phyloP scores from a whole-genome alignment of 2,329 filamentous ascomycete genomes.

The Pseudogymnoascus sp. region DNA sequence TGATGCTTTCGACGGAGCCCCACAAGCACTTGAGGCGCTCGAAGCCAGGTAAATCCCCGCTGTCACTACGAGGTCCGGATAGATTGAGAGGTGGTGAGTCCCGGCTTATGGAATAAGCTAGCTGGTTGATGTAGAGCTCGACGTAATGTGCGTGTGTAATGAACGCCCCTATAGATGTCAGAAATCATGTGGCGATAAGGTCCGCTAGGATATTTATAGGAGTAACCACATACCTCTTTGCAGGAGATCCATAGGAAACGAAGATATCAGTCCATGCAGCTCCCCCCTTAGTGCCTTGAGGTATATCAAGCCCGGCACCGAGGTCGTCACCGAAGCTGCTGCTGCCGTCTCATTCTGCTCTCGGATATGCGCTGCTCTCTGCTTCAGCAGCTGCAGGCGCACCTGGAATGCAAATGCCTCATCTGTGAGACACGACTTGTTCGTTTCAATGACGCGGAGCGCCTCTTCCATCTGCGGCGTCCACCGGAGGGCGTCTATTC shows the following conservation, averaged over 20 bases:
- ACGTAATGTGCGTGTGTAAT: conserved; percentile 12
- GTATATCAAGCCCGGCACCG: conserved; percentile 21
- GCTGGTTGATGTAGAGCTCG: conserved; percentile 17
- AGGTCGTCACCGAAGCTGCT: background rate
- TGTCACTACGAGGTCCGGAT: conserved; percentile 15
- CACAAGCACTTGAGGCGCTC: conserved; percentile 29
- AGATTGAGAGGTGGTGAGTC: conserved; percentile 14
- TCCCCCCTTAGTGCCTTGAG: conserved; percentile 26
- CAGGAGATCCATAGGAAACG: conserved; percentile 20
- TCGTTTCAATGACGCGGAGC: conserved; percentile 36
- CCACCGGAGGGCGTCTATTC: conserved; percentile 46
- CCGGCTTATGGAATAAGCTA: conserved; percentile 21
- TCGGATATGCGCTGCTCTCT: conserved; percentile 24
- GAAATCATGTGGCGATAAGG: background rate
- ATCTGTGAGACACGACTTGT: conserved; percentile 41
- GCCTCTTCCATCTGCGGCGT: conserved; percentile 51
- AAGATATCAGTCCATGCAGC: conserved; percentile 26
- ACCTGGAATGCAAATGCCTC: conserved; percentile 37
- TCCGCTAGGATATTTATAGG: background rate
- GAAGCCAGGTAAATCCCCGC: conserved; percentile 19
- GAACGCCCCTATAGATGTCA: conserved; percentile 12
- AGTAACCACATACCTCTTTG: conserved; percentile 17
- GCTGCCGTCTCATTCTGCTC: conserved; percentile 23
- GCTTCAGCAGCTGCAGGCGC: conserved; percentile 25
- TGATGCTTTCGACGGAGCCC: conserved; percentile 28